phyloP scores from a whole-genome alignment of 176 grass and related monocot species.

The Phoenix dactylifera region DNA sequence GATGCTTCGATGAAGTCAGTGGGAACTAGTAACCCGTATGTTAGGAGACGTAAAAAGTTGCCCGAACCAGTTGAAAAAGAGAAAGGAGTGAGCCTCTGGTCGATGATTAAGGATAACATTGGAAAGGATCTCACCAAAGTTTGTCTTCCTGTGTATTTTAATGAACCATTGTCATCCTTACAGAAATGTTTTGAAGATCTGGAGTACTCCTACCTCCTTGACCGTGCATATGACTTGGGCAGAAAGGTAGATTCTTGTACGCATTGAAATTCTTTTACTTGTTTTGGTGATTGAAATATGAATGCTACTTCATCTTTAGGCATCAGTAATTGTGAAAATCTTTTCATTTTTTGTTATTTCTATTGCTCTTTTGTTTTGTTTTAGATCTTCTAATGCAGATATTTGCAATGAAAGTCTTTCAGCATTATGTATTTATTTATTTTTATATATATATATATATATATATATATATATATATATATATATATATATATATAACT shows the following conservation, averaged over 20 bases:
- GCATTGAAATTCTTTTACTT: background rate
- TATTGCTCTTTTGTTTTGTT: too few relatives aligned
- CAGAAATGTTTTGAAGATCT: slow-evolving; percentile 99
- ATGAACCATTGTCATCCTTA: slow-evolving; percentile 82
- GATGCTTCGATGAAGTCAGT: slow-evolving; percentile 79
- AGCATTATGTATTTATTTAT: too few relatives aligned
- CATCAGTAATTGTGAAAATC: too few relatives aligned
- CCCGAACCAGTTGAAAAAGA: slow-evolving; percentile 96
- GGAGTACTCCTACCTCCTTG: slow-evolving; percentile 97
- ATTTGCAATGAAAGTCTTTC: too few relatives aligned
- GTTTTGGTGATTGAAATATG: too few relatives aligned
- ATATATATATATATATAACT: too few relatives aligned
- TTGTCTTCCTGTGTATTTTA: slow-evolving; percentile 97
- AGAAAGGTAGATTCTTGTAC: slow-evolving; percentile 56
- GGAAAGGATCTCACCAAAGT: slow-evolving; percentile 99
- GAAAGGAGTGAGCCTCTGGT: slow-evolving; percentile 97
- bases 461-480: too few relatives aligned
- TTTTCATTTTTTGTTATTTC: too few relatives aligned
- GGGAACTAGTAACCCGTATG: slow-evolving; percentile 66
- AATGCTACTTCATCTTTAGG: too few relatives aligned
- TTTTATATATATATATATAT: too few relatives aligned
- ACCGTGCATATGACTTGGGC: slow-evolving; percentile 91
- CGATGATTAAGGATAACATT: slow-evolving; percentile 99
- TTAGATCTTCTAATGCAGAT: too few relatives aligned
- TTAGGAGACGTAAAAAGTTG: slow-evolving; percentile 89